Evolutionary conservation across 129 eudicot species (phyloP), one percentile per base, ranked within the genome.

Genomic region (Chrysanthemum lavandulifolium): DNA sequence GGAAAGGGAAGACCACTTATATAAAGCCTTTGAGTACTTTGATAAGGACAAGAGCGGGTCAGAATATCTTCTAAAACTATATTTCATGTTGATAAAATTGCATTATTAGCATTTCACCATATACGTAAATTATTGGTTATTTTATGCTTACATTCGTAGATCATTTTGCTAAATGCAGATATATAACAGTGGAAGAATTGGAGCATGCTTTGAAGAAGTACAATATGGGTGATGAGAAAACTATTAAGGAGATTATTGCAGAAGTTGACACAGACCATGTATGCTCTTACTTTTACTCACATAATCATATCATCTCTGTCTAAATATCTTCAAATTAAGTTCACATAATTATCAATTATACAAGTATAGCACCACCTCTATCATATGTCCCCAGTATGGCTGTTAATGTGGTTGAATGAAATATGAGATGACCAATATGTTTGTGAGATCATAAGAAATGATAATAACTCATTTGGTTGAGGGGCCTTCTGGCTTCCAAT

Each of bases 251-350:
- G 84, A 94, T 94, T 50, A 88, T 94, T 75, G 86, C 96, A 11
- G 98, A 94, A 86, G 98, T 93, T 72, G 98, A 93, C 80, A 93
- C 98, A 1, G 98, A 93, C 68, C 31, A 86, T 69, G 98, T 90
- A 84, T n/a, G 84, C 29, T 62, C 49, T 62, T 62, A 25, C 48
- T n/a, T 13, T 12, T 14, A 62, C 48, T 62, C 47, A 29, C n/a
- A 31, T 31, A 31, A 62, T 62, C 67, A 31, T 31, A 13, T 14
- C 67, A 62, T 8, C 29, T 29, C 31, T 29, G 33, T 29, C 64
- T 59, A 2, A 59, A 21, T 21, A 21, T 59, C 33, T 10, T 59
- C 36, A 59, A 59, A 59, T 21, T 59, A 21, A 59, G 36, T 59
- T 10, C 23, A 59, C n/a, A 19, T 59, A 59, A 59, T 59, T 31